These are phyloP conservation scores for Lactifluus hygrophoroides DNA, from an alignment of 768 basidiomycete genomes.

Conservation along the genomic window DNA sequence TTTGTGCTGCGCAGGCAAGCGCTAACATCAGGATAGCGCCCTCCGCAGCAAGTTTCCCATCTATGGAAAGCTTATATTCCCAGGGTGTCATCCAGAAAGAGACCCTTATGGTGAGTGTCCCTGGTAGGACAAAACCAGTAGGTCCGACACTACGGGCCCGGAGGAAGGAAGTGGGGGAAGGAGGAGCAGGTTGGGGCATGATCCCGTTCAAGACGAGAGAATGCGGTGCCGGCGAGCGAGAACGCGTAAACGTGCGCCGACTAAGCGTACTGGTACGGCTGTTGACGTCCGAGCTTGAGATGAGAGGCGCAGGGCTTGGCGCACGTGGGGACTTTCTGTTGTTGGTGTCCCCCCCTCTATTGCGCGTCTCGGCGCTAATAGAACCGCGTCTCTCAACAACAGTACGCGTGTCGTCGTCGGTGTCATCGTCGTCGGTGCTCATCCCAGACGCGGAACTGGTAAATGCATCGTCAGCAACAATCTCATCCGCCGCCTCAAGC, in stretches of 20 bases:
- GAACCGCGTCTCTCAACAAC: constrained; percentile 8
- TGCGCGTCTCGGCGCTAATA: constrained; percentile 7
- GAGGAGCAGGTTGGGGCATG: constrained; percentile 27
- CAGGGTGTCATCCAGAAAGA: constrained; percentile 35
- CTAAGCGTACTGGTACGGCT: constrained; percentile 27
- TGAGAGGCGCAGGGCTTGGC: constrained; percentile 9
- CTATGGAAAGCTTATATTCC: constrained; percentile 45
- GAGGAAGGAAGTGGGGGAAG: constrained; percentile 37
- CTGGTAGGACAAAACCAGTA: constrained; percentile 38
- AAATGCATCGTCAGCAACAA: background rate
- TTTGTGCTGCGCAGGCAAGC: constrained; percentile 45
- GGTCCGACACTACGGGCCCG: constrained; percentile 30
- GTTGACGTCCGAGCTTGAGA: constrained; percentile 32
- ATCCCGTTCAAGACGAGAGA: constrained; percentile 31
- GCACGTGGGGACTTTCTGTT: constrained; percentile 2
- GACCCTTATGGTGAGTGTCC: constrained; percentile 37
- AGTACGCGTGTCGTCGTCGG: constrained; percentile 37
- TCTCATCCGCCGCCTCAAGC: background rate
- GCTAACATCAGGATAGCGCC: constrained; percentile 56
- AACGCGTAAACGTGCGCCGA: constrained; percentile 56
- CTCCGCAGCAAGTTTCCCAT: constrained; percentile 56
- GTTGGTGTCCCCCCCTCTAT: background rate
- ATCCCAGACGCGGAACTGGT: constrained; percentile 41
- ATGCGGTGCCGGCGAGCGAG: constrained; percentile 51
- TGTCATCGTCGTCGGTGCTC: constrained; percentile 50